Conservation (phyloP, 306 rosid genomes). For the Lotus japonicus region DNA sequence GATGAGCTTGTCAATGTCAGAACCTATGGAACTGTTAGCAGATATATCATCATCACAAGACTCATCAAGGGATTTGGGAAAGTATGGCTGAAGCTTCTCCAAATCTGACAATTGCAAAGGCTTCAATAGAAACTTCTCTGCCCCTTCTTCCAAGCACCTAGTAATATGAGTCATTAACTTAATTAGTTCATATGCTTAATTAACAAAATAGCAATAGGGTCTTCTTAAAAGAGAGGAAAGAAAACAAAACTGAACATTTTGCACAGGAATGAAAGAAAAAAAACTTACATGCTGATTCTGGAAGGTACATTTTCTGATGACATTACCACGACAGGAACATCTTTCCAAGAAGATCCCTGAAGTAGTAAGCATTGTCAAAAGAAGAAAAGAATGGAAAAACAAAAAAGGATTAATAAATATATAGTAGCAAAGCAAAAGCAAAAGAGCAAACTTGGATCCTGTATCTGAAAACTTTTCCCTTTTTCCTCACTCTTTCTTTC, state of each 20-base stretch:
- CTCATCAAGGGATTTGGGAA: slow-evolving; percentile 40
- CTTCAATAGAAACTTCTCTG: slow-evolving; percentile 85
- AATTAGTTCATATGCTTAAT: too few relatives aligned
- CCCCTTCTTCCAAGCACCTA: slow-evolving; percentile 96
- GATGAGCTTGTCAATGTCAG: slow-evolving; percentile 10
- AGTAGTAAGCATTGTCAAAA: slow-evolving; percentile 23
- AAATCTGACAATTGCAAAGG: slow-evolving; percentile 79
- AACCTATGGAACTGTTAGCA: slow-evolving; percentile 12
- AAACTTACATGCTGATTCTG: slow-evolving; percentile 70
- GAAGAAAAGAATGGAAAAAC: not conserved
- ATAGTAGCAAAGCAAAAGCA: slow-evolving; percentile 7
- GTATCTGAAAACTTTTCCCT: slow-evolving; percentile 19
- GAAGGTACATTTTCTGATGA: slow-evolving; percentile 97
- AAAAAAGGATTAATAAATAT: not conserved
- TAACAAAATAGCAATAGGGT: too few relatives aligned
- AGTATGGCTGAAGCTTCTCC: slow-evolving; percentile 68
- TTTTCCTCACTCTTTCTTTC: slow-evolving; percentile 9
- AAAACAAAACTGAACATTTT: not conserved
- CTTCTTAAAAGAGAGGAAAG: not conserved
- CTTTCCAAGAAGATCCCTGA: slow-evolving; percentile 96
- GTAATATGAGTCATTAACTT: not conserved
- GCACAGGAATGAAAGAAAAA: not conserved
- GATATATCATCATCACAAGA: slow-evolving; percentile 23
- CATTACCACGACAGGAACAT: slow-evolving; percentile 90
- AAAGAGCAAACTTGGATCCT: slow-evolving; percentile 18